Evolutionary conservation across 345 rosid genomes (phyloP).

Genomic region (Citrus medica): DNA sequence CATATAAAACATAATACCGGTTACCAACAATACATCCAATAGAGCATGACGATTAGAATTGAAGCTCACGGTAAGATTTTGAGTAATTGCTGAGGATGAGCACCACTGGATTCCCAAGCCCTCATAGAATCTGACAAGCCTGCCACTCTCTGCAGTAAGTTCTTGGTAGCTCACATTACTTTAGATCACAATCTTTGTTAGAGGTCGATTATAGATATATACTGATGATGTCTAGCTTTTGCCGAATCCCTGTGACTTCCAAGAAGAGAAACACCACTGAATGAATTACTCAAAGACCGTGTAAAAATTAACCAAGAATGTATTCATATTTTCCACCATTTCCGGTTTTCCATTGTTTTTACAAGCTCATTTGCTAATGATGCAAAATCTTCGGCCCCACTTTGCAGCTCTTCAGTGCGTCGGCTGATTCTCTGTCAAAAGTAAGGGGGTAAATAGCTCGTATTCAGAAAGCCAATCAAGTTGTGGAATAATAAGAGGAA

Average conservation of each 20-base stretch:
- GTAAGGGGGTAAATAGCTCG: not conserved
- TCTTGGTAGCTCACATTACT: not conserved
- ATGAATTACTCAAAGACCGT: not conserved
- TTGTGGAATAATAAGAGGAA: not conserved
- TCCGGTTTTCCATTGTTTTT: slow-evolving; percentile 63
- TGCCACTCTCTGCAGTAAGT: not conserved
- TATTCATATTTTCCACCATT: slow-evolving; percentile 60
- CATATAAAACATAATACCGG: not conserved
- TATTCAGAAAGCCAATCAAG: not conserved
- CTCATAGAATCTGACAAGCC: not conserved
- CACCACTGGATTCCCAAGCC: not conserved
- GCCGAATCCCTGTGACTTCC: not conserved
- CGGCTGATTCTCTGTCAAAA: slow-evolving; percentile 43
- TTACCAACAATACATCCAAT: not conserved
- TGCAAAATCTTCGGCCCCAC: slow-evolving; percentile 60
- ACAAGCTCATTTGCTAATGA: slow-evolving; percentile 66
- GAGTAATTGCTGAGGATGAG: not conserved
- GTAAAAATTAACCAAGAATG: not conserved
- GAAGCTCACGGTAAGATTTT: not conserved
- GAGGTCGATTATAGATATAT: not conserved
- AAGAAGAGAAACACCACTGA: not conserved
- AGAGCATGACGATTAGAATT: not conserved
- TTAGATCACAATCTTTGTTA: not conserved
- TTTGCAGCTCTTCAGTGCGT: slow-evolving; percentile 57
- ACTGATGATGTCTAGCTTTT: not conserved